Percentiles rank a stretch among this genome's conserved stretches.
phyloP scores from a whole-genome alignment of 805 yeast species.

The Wickerhamiella parazyma region DNA sequence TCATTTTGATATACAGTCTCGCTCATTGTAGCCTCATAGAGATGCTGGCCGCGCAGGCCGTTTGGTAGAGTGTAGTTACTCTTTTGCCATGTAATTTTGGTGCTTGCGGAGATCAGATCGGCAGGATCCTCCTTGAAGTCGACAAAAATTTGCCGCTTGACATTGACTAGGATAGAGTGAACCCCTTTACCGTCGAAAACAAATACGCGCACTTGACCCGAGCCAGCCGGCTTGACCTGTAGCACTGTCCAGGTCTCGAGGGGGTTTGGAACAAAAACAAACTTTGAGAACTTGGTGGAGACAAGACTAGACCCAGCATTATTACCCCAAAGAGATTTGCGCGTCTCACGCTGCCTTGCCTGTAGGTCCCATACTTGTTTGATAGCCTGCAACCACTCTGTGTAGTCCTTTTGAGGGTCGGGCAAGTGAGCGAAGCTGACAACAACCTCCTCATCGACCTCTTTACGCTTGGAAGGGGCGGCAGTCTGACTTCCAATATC shows the following conservation, averaged over 20 bases:
- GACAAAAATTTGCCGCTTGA: constrained; percentile 64
- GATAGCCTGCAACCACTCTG: constrained; percentile 47
- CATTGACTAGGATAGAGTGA: constrained; percentile 56
- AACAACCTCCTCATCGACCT: constrained; percentile 25
- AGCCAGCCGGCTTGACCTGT: constrained; percentile 44
- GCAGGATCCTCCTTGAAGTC: constrained; percentile 33
- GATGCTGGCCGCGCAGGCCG: constrained; percentile 36
- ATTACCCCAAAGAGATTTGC: constrained; percentile 69
- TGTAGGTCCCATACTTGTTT: constrained; percentile 82
- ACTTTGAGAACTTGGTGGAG: constrained; percentile 46
- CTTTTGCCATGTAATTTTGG: constrained; percentile 33
- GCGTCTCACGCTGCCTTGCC: constrained; percentile 52
- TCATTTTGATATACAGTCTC: constrained; percentile 50
- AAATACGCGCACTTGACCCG: constrained; percentile 69
- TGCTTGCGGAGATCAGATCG: not conserved
- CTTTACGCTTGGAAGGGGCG: constrained; percentile 26
- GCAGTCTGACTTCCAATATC: constrained; percentile 37
- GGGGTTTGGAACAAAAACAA: constrained; percentile 26
- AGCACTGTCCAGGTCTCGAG: constrained; percentile 66
- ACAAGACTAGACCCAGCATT: constrained; percentile 41
- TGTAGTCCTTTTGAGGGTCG: constrained; percentile 27
- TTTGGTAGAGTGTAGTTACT: constrained; percentile 56
- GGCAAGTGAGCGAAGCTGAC: constrained; percentile 18
- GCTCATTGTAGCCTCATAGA: constrained; percentile 56
- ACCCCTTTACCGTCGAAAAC: constrained; percentile 57